phyloP scores from a whole-genome alignment of 257 asterid species.

The Solanum boliviense region DNA sequence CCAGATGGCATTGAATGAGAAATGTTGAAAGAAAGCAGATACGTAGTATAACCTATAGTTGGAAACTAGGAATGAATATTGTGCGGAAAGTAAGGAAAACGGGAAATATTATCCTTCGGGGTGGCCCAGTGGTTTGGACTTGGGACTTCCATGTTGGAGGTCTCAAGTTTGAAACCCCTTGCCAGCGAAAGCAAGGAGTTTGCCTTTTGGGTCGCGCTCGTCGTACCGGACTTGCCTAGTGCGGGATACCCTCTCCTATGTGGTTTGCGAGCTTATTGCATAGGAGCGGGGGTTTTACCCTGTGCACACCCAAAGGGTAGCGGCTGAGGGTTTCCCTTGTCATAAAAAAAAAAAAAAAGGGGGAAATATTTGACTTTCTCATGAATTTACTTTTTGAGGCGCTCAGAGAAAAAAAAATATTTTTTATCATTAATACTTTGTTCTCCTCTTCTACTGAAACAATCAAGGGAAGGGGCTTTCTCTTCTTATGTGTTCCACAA shows the following conservation, averaged over 20 bases:
- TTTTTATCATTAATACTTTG: not conserved
- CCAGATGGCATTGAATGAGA: not conserved
- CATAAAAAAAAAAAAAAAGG: no score
- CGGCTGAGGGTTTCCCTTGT: no score
- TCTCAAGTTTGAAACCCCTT: no score
- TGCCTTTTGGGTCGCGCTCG: no score
- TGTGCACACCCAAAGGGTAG: no score
- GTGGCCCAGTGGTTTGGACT: no score
- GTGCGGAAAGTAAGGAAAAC: not conserved
- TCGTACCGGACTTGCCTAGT: no score
- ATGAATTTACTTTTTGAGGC: not conserved
- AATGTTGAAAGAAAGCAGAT: not conserved
- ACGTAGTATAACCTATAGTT: not conserved
- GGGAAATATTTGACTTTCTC: not conserved
- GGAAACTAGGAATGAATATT: not conserved
- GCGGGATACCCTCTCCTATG: no score
- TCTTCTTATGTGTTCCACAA: not conserved
- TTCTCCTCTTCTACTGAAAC: not conserved
- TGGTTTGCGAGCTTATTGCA: no score
- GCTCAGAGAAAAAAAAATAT: not conserved
- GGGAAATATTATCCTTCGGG: not conserved
- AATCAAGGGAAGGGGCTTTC: not conserved
- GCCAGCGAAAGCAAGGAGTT: no score
- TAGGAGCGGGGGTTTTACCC: no score
- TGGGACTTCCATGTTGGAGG: no score